phyloP scores from a whole-genome alignment of 164 flowering plant species.

The Vitis cinerea region DNA sequence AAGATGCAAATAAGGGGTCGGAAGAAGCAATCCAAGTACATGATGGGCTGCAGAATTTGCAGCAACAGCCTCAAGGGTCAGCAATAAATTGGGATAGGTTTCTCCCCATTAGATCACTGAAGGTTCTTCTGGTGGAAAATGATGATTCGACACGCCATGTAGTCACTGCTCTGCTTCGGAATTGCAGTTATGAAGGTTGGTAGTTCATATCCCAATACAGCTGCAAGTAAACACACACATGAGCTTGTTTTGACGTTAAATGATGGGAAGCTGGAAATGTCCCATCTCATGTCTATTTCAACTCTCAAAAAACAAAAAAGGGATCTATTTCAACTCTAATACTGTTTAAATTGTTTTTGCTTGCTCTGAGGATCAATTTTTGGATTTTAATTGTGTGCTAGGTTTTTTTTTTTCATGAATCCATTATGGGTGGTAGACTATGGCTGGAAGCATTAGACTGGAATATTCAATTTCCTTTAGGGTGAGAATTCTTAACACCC shows the following conservation, averaged over 20 bases:
- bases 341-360: no score
- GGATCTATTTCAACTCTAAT: no score
- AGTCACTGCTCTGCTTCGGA: conserved; percentile 64
- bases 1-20: conserved; percentile 20
- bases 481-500: no score
- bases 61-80: conserved; percentile 48
- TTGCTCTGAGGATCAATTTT: no score
- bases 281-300: no score
- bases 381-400: no score
- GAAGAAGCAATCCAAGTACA: conserved; percentile 18
- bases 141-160: conserved; percentile 81
- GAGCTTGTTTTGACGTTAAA: background rate
- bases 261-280: background rate
- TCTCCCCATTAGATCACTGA: conserved; percentile 51
- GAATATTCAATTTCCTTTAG: no score
- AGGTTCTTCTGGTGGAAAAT: conserved; percentile 72
- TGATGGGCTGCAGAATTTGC: conserved; percentile 29
- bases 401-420: no score
- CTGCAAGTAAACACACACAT: background rate
- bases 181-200: conserved; percentile 79
- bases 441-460: no score
- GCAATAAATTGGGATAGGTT: conserved; percentile 62
- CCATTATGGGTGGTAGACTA: no score
- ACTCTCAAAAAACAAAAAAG: no score
- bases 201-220: background rate